phyloP scores from a whole-genome alignment of 225 moss, liverwort and hornwort species.

The Asterella californica region DNA sequence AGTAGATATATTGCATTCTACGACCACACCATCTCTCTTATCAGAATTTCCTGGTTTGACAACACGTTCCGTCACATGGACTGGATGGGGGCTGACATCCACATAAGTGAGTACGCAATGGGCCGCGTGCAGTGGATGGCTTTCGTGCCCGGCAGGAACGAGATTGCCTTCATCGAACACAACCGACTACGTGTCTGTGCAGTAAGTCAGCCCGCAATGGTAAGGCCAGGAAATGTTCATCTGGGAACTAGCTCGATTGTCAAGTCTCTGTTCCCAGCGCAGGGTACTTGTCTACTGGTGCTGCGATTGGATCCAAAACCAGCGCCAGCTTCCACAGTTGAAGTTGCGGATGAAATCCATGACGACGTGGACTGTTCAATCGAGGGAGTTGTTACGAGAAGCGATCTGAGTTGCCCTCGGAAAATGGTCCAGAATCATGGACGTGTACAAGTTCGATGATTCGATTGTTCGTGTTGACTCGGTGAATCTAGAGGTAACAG shows the following conservation, averaged over 20 bases:
- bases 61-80: slow-evolving; percentile 43
- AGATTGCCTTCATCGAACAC: slow-evolving; percentile 44
- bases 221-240: slow-evolving; percentile 40
- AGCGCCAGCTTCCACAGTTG: neutral
- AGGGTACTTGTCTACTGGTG: slow-evolving; percentile 53
- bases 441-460: slow-evolving; percentile 45
- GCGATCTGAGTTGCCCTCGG: neutral
- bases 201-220: slow-evolving; percentile 38
- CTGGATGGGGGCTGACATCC: slow-evolving; percentile 28
- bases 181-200: slow-evolving; percentile 38
- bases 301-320: neutral
- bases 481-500: neutral
- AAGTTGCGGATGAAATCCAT: neutral
- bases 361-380: neutral
- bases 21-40: neutral
- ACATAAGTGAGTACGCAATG: slow-evolving; percentile 25
- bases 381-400: neutral
- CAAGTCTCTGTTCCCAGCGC: slow-evolving; percentile 38
- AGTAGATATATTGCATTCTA: slow-evolving; percentile 45
- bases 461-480: slow-evolving; percentile 8
- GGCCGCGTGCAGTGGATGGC: slow-evolving; percentile 46
- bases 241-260: slow-evolving; percentile 24
- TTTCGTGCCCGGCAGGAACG: slow-evolving; percentile 49
- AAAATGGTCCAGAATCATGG: neutral
- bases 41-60: slow-evolving; percentile 37